A percentile compares a stretch with the other conserved stretches of the same genome.
Conservation (phyloP, 2,329 filamentous ascomycete species). For the Ophiostoma himal-ulmi region DNA sequence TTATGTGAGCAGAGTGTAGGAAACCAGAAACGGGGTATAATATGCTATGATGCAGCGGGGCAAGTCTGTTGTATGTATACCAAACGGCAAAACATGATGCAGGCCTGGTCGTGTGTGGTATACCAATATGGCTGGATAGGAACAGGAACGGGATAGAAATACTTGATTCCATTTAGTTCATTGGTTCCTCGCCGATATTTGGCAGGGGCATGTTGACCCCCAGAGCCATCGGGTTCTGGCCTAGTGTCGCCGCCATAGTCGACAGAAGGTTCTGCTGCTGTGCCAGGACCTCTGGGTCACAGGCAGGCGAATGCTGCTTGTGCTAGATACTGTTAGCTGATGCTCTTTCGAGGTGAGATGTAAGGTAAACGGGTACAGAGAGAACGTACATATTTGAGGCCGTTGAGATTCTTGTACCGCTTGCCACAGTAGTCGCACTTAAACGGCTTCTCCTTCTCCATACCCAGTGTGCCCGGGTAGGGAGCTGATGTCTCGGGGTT, state of each 20-base stretch:
- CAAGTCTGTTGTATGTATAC: constrained; percentile 11
- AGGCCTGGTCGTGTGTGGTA: neutral
- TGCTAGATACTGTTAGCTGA: constrained; percentile 45
- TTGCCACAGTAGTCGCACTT: constrained; percentile 96
- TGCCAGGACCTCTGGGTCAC: constrained; percentile 70
- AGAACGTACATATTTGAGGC: constrained; percentile 79
- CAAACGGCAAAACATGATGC: neutral
- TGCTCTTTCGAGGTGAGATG: neutral
- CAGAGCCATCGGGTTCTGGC: constrained; percentile 31
- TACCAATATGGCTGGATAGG: neutral
- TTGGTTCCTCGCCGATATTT: constrained; percentile 42
- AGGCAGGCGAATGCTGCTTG: constrained; percentile 78
- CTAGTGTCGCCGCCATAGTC: constrained; percentile 32
- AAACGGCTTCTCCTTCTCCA: constrained; percentile 99
- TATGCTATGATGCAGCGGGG: constrained; percentile 10
- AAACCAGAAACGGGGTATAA: constrained; percentile 13
- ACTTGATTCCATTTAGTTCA: constrained; percentile 26
- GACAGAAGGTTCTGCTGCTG: constrained; percentile 36
- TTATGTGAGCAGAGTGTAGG: neutral
- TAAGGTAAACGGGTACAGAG: neutral
- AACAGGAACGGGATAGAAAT: neutral
- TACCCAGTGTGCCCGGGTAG: constrained; percentile 93
- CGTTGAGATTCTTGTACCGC: constrained; percentile 98
- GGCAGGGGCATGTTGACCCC: constrained; percentile 33
- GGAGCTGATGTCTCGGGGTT: constrained; percentile 91